Evolutionary conservation across 139 green algal species (phyloP).

Genomic region (Trebouxia sp.): DNA sequence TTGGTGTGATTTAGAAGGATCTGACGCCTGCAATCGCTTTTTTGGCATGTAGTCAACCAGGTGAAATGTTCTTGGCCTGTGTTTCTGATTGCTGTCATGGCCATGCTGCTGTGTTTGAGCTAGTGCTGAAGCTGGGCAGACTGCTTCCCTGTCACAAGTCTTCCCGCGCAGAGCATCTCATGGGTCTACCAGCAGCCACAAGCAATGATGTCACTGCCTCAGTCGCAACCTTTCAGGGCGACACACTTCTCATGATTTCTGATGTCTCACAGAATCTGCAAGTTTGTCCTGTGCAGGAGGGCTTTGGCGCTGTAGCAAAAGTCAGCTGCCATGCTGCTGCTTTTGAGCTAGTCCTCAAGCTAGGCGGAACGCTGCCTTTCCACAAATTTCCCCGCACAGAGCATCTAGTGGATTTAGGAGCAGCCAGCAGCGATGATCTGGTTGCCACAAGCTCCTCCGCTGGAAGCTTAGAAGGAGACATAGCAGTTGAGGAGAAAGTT

Average conservation of each 20-base stretch:
- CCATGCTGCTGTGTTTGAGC: too few species aligned
- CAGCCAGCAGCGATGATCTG: conserved; percentile 24
- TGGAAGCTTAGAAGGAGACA: neutral
- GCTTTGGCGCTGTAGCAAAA: conserved; percentile 18
- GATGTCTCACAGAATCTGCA: neutral
- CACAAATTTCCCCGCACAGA: conserved; percentile 26
- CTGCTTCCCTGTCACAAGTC: too few species aligned
- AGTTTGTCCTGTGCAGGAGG: neutral
- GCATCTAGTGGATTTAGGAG: conserved; percentile 9
- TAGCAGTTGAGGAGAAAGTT: conserved; percentile 24
- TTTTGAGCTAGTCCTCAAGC: neutral
- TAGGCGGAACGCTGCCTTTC: neutral
- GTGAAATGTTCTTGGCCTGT: too few species aligned
- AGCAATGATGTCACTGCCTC: too few species aligned
- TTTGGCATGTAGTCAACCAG: too few species aligned
- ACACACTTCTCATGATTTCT: neutral
- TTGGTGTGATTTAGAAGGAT: too few species aligned
- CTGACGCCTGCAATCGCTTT: too few species aligned
- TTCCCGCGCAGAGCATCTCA: too few species aligned
- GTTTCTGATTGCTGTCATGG: too few species aligned
- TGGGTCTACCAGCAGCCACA: too few species aligned
- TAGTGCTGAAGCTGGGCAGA: too few species aligned
- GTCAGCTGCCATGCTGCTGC: conserved; percentile 12
- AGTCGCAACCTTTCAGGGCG: too few species aligned
- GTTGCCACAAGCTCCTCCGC: neutral